Conservation (phyloP, 2,329 filamentous ascomycete genomes). For the Aspergillus sp. region DNA sequence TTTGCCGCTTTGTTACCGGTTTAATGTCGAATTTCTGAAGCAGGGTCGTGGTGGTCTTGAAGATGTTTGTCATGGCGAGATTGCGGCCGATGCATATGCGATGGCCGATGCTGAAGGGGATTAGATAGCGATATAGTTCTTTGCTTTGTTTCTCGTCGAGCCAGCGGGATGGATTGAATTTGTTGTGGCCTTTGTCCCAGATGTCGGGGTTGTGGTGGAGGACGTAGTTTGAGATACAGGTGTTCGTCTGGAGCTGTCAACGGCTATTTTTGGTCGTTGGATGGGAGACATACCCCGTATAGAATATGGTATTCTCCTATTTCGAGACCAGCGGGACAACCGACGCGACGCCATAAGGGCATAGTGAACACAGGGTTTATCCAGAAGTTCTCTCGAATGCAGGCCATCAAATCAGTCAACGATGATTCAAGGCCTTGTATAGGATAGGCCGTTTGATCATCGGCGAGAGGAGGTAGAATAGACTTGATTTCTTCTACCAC, state of each 20-base stretch:
- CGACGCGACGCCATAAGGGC: slow-evolving; percentile 7
- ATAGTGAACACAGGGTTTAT: slow-evolving; percentile 8
- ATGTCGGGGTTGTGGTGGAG: slow-evolving; percentile 5
- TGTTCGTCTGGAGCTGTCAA: background rate
- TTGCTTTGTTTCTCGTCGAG: background rate
- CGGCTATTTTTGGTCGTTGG: background rate
- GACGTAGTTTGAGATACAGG: background rate
- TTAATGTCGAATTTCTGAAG: slow-evolving; percentile 4
- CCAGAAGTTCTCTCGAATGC: slow-evolving; percentile 8
- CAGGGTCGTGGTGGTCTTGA: slow-evolving; percentile 8
- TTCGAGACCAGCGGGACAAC: slow-evolving; percentile 1
- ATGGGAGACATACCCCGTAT: background rate
- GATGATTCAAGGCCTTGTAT: slow-evolving; percentile 4
- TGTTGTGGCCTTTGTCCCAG: slow-evolving; percentile 2
- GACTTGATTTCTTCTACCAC: background rate
- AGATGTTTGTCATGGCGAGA: slow-evolving; percentile 10
- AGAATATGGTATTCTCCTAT: slow-evolving; percentile 3
- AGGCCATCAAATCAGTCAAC: slow-evolving; percentile 7
- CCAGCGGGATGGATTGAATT: slow-evolving; percentile 2
- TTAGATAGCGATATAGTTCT: slow-evolving; percentile 1
- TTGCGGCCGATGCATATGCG: slow-evolving; percentile 9
- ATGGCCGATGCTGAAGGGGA: slow-evolving; percentile 10
- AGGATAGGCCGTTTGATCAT: slow-evolving; percentile 1
- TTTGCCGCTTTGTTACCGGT: background rate
- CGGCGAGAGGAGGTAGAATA: background rate